Conservation (phyloP, 805 yeast genomes). For the Ogataea pignaliae region DNA sequence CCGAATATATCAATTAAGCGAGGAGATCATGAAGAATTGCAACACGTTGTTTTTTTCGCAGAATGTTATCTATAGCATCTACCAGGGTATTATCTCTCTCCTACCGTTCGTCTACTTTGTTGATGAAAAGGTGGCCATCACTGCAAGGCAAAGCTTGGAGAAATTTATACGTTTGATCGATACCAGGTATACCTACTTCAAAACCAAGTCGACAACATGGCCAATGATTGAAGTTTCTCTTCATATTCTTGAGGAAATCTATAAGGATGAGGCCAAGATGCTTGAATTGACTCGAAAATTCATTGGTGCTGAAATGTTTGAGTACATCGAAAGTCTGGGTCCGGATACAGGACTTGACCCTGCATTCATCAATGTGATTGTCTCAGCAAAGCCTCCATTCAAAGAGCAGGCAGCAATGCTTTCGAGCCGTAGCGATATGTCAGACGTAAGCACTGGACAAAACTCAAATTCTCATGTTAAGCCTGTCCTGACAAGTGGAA, state of each 20-base stretch:
- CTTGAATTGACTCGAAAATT: neutral
- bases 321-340: neutral
- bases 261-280: constrained; percentile 1
- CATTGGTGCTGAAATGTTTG: neutral
- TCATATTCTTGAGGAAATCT: constrained; percentile 2
- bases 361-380: neutral
- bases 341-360: constrained; percentile 1
- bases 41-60: neutral
- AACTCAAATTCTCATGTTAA: too few species aligned
- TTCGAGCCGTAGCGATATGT: too few species aligned
- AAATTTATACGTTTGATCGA: neutral
- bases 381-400: neutral
- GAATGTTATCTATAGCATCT: neutral
- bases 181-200: neutral
- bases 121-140: neutral
- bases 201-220: neutral
- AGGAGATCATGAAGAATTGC: neutral
- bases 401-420: neutral
- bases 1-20: neutral
- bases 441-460: too few species aligned
- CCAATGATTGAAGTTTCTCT: neutral
- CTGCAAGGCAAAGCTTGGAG: neutral
- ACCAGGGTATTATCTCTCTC: constrained; percentile 1
- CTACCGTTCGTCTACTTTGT: constrained; percentile 2
- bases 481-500: too few species aligned